A percentile compares a stretch with the other conserved stretches of the same genome.
Conservation (phyloP, 116 monocot genomes). For the Phalaenopsis hybrid region DNA sequence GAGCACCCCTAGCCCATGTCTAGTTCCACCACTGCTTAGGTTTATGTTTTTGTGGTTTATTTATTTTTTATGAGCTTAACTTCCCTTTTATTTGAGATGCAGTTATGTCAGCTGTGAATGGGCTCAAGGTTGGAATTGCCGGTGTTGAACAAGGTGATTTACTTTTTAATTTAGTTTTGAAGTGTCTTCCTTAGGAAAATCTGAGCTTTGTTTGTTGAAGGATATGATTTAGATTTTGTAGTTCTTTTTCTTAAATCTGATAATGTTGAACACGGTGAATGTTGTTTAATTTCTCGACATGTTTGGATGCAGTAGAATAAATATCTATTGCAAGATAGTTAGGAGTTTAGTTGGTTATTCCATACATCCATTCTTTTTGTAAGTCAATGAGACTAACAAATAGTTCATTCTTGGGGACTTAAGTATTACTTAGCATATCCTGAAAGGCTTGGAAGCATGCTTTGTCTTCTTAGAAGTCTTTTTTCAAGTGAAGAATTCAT, state of each 20-base stretch:
- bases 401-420: background rate
- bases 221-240: background rate
- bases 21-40: too few species aligned
- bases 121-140: conserved; percentile 72
- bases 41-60: conserved; percentile 2
- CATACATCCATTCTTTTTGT: background rate
- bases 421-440: background rate
- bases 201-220: background rate
- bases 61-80: background rate
- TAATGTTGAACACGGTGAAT: background rate
- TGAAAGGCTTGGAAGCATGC: background rate
- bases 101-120: conserved; percentile 96
- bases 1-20: too few species aligned
- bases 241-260: background rate
- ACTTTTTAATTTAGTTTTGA: background rate
- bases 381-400: background rate
- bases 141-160: conserved; percentile 67
- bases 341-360: background rate
- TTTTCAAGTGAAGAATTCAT: background rate
- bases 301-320: background rate
- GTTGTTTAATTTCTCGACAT: background rate
- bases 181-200: background rate
- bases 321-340: too few species aligned
- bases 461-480: background rate
- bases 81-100: conserved; percentile 15